Evolutionary conservation across 164 flowering plant genomes (phyloP).

Genomic region (Umbellularia californica): DNA sequence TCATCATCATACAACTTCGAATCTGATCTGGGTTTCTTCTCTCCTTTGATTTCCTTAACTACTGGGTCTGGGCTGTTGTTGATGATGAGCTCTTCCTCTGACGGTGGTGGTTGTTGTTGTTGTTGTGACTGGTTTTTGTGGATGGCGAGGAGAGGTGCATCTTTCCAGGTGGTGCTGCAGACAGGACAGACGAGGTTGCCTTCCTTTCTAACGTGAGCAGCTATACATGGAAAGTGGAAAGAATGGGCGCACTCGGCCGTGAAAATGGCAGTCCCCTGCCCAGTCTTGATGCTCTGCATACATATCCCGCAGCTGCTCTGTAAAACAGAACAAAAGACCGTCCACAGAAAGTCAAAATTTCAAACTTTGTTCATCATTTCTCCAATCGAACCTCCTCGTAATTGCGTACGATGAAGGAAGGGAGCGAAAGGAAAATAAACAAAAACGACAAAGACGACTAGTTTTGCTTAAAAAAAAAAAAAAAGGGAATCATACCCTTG

Average conservation of each 20-base stretch:
- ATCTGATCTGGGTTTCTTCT: conserved; percentile 7
- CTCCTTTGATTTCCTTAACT: neutral
- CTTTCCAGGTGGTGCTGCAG: conserved; percentile 66
- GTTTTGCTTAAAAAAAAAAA: neutral
- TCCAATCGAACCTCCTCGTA: conserved; percentile 10
- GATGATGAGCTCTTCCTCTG: no score
- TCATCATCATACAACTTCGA: conserved; percentile 62
- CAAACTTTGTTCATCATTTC: conserved; percentile 5
- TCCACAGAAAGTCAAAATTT: neutral
- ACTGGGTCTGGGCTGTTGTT: conserved; percentile 2
- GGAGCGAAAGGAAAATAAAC: neutral
- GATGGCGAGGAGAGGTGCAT: conserved; percentile 69
- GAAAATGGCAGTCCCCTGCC: conserved; percentile 87
- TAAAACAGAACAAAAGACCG: conserved; percentile 7
- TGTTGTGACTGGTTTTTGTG: conserved; percentile 30
- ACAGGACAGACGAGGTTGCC: conserved; percentile 70
- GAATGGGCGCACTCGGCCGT: conserved; percentile 89
- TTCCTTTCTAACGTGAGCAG: conserved; percentile 54
- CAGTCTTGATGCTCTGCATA: conserved; percentile 73
- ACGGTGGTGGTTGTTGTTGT: neutral
- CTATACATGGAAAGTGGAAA: conserved; percentile 91
- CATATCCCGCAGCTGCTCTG: conserved; percentile 92
- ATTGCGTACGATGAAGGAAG: conserved; percentile 8
- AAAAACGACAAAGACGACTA: neutral
- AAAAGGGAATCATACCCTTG: conserved; percentile 41